Percentiles rank a stretch among this genome's conserved stretches.
These are phyloP conservation scores for Coemansia sp. DNA, from an alignment of 192 early-diverging fungal genomes.

Conservation along the genomic window DNA sequence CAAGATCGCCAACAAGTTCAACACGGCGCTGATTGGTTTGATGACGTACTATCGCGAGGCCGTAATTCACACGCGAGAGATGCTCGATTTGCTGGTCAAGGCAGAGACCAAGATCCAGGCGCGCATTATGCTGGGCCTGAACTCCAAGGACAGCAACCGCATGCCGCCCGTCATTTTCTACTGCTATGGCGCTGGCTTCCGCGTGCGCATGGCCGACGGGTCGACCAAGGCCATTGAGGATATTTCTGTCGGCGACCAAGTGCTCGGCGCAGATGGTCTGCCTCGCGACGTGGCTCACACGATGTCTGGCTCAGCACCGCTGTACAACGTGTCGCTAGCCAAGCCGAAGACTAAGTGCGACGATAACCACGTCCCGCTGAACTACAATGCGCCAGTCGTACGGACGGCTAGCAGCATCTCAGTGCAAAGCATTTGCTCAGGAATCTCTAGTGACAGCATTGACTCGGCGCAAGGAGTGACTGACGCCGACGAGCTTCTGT, in stretches of 20 bases:
- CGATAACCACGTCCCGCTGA: conserved; percentile 22
- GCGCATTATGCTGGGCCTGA: conserved; percentile 98
- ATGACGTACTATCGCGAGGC: conserved; percentile 99
- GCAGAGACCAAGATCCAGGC: conserved; percentile 99
- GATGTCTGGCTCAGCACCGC: conserved; percentile 37
- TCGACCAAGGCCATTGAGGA: conserved; percentile 35
- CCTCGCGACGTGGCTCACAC: conserved; percentile 40
- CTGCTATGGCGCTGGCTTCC: conserved; percentile 54
- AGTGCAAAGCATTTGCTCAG: conserved; percentile 51
- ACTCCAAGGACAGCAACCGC: conserved; percentile 97
- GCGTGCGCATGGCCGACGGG: conserved; percentile 57
- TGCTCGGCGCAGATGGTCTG: conserved; percentile 43
- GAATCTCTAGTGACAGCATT: conserved; percentile 7
- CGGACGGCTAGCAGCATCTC: conserved; percentile 53
- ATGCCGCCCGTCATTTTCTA: conserved; percentile 95
- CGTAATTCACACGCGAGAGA: conserved; percentile 95
- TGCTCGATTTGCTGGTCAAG: conserved; percentile 96
- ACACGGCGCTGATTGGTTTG: conserved; percentile 87
- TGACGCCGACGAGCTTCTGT: conserved; percentile 35
- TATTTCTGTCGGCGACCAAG: conserved; percentile 33
- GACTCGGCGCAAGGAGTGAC: conserved; percentile 9
- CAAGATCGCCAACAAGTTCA: conserved; percentile 98
- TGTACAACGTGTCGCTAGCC: conserved; percentile 40
- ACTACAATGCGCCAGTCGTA: conserved; percentile 31
- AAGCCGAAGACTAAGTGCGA: conserved; percentile 4